Evolutionary conservation across 2,329 filamentous ascomycete genomes (phyloP), one percentile per base, ranked within the genome.

Genomic region (Cyphellophora europaea): DNA sequence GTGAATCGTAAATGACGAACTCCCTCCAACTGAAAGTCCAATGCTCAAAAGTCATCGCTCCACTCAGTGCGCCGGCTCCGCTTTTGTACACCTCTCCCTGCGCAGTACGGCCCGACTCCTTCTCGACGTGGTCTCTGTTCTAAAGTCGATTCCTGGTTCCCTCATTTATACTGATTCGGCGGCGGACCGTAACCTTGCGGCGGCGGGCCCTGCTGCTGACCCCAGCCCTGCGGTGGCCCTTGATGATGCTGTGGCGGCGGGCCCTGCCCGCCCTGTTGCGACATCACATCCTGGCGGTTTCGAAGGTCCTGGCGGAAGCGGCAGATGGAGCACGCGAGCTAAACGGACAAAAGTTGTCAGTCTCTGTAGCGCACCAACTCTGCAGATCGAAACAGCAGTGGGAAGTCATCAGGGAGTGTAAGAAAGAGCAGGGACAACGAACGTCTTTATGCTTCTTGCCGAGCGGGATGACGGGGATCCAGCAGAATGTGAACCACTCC

Each of bases 171-270:
- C 21, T 25, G 21, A n/a, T n/a, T n/a, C 21, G 21, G 21, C 21
- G 21, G 21, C 21, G 21, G 21, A 8, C 30, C 21, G n/a, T 25
- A 25, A n/a, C 21, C 21, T n/a, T 40, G 33, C 19, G 25, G 38
- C 15, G 11, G 23, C 13, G 30, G 28, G 28, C 28, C 28, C n/a
- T 31, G 29, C 18, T 36, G 32, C 12, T 27, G 25, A 75, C 53
- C 79, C 81, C 39, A 96, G 94, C 60, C 80, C 86, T 53, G 68
- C 68, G 33, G 82, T 85, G 57, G 71, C 93, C 37, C 44, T 33
- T 19, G 15, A 32, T 39, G 40, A 32, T 39, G 36, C n/a, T n/a
- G 32, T 28, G 40, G 42, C 10, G 33, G 40, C 21, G 25, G 13
- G 23, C 14, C 19, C 19, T 27, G 21, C 32, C 19, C 37, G 23